Percentiles rank a stretch among this genome's conserved stretches.
phyloP scores from a whole-genome alignment of 129 eudicot species.

The Gnaphalium uliginosum region DNA sequence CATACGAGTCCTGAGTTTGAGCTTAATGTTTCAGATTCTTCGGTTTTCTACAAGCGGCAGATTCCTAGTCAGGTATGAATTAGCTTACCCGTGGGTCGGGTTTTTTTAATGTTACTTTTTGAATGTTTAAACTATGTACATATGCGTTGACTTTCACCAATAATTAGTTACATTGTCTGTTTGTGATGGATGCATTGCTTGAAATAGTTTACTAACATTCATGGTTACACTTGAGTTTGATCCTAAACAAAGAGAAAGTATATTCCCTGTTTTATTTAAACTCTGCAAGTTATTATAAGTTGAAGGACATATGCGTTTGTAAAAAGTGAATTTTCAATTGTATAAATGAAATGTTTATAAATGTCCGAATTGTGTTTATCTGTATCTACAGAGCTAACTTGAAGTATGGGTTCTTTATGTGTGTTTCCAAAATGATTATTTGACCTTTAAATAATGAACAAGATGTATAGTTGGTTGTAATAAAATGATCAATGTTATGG shows the following conservation, averaged over 20 bases:
- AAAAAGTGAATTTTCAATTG: not conserved
- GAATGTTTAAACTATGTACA: not conserved
- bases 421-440: too few species aligned
- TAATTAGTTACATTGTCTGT: not conserved
- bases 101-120: not conserved
- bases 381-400: not conserved
- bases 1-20: slow-evolving; percentile 62
- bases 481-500: not conserved
- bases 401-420: not conserved
- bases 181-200: not conserved
- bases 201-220: not conserved
- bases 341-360: too few species aligned
- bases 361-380: not conserved
- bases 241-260: not conserved
- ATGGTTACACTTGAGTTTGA: not conserved
- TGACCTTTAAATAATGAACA: too few species aligned
- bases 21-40: slow-evolving; percentile 51
- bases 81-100: not conserved
- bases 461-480: too few species aligned
- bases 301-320: not conserved
- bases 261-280: not conserved
- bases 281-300: not conserved
- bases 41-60: slow-evolving; percentile 68
- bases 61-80: slow-evolving; percentile 79
- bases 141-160: not conserved